Conservation (phyloP, 116 monocot species). For the Trichopus zeylanicus region DNA sequence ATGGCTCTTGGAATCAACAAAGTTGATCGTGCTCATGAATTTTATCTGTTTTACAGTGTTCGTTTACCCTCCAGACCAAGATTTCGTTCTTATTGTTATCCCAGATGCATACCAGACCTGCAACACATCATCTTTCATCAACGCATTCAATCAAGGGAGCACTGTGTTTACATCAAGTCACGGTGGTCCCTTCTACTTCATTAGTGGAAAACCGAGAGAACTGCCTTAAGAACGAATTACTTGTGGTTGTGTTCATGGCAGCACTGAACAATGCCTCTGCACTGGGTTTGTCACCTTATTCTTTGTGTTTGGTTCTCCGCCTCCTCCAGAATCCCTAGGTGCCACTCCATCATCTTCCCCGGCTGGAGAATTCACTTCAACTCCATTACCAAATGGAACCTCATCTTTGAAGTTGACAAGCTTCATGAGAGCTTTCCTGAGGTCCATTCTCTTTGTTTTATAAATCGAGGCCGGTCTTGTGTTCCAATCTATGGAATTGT, state of each 20-base stretch:
- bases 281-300: conserved; percentile 7
- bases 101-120: conserved; percentile 44
- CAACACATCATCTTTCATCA: conserved; percentile 33
- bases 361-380: background rate
- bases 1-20: background rate
- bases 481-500: background rate
- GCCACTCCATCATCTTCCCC: background rate
- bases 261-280: conserved; percentile 15
- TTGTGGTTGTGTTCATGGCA: conserved; percentile 51
- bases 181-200: conserved; percentile 71
- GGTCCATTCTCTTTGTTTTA: conserved; percentile 14
- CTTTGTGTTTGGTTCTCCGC: conserved; percentile 11
- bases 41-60: conserved; percentile 42
- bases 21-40: background rate
- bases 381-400: conserved; percentile 21
- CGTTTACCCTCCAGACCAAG: conserved; percentile 31
- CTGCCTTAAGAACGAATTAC: conserved; percentile 55
- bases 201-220: conserved; percentile 57
- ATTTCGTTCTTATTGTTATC: conserved; percentile 63
- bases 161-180: conserved; percentile 43
- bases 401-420: conserved; percentile 21
- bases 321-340: conserved; percentile 6
- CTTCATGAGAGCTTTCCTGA: conserved; percentile 30
- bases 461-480: conserved; percentile 2
- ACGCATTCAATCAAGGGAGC: conserved; percentile 34